Percentiles rank a stretch among this genome's conserved stretches.
These are phyloP conservation scores for Butyriboletus loyo DNA, from an alignment of 768 basidiomycete genomes.

Conservation along the genomic window DNA sequence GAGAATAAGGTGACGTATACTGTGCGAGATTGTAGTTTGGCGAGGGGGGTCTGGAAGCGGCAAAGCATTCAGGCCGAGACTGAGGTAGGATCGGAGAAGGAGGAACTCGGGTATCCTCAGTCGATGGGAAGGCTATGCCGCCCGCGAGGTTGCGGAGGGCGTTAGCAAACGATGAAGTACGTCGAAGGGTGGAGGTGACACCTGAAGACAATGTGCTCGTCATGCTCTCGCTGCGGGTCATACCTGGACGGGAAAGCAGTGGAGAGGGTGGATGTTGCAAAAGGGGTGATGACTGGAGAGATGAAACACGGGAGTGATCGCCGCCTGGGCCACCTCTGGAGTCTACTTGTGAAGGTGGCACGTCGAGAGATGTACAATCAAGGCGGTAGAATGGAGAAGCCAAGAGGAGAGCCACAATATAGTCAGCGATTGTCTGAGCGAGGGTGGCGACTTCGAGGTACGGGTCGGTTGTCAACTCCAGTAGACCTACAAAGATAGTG, in stretches of 20 bases:
- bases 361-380: slow-evolving; percentile 60
- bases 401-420: slow-evolving; percentile 83
- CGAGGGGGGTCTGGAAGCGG: slow-evolving; percentile 68
- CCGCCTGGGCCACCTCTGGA: slow-evolving; percentile 27
- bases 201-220: slow-evolving; percentile 57
- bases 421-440: slow-evolving; percentile 90
- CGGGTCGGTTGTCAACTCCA: slow-evolving; percentile 91
- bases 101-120: slow-evolving; percentile 50
- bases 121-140: slow-evolving; percentile 65
- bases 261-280: slow-evolving; percentile 45
- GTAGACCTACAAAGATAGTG: slow-evolving; percentile 83
- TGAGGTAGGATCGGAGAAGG: slow-evolving; percentile 31
- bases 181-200: slow-evolving; percentile 64
- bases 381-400: slow-evolving; percentile 85
- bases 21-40: slow-evolving; percentile 76
- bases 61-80: slow-evolving; percentile 27
- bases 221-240: slow-evolving; percentile 62
- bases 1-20: slow-evolving; percentile 75
- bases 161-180: slow-evolving; percentile 80
- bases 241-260: slow-evolving; percentile 43
- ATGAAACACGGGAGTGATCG: slow-evolving; percentile 43
- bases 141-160: slow-evolving; percentile 69
- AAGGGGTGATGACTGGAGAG: slow-evolving; percentile 50
- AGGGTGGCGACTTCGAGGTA: slow-evolving; percentile 90
- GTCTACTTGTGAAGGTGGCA: slow-evolving; percentile 43